Evolutionary conservation across 148 eudicot genomes (phyloP).

Genomic region (Spergularia marina): DNA sequence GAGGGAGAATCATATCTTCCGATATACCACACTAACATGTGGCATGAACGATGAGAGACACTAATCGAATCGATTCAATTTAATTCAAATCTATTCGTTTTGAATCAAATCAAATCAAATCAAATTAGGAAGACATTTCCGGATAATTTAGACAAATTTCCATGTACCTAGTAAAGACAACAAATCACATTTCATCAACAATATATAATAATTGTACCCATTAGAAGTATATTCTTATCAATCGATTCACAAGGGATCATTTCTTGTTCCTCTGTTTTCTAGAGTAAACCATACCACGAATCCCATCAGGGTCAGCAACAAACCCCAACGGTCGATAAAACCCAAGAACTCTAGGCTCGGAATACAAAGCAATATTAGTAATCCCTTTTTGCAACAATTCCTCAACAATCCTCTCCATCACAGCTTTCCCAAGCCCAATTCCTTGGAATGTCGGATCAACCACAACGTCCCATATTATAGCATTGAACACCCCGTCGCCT

Average conservation of each 20-base stretch:
- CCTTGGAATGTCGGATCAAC: slow-evolving; percentile 93
- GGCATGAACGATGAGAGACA: too few species aligned
- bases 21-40: too few species aligned
- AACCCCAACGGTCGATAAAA: slow-evolving; percentile 87
- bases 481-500: slow-evolving; percentile 91
- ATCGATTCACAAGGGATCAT: not conserved
- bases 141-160: too few species aligned
- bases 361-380: slow-evolving; percentile 70
- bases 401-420: slow-evolving; percentile 69
- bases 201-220: too few species aligned
- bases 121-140: too few species aligned
- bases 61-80: too few species aligned
- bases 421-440: slow-evolving; percentile 82
- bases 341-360: slow-evolving; percentile 94
- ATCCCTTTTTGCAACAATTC: slow-evolving; percentile 67
- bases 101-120: too few species aligned
- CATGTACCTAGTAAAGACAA: too few species aligned
- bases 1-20: too few species aligned
- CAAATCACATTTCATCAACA: too few species aligned
- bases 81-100: too few species aligned
- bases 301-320: slow-evolving; percentile 90
- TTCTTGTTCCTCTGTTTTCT: slow-evolving; percentile 49
- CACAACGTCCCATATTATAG: slow-evolving; percentile 96
- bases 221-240: too few species aligned
- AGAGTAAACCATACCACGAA: slow-evolving; percentile 82